phyloP scores from a whole-genome alignment of 2,329 filamentous ascomycete genomes.

The Aschersonia sp. region DNA sequence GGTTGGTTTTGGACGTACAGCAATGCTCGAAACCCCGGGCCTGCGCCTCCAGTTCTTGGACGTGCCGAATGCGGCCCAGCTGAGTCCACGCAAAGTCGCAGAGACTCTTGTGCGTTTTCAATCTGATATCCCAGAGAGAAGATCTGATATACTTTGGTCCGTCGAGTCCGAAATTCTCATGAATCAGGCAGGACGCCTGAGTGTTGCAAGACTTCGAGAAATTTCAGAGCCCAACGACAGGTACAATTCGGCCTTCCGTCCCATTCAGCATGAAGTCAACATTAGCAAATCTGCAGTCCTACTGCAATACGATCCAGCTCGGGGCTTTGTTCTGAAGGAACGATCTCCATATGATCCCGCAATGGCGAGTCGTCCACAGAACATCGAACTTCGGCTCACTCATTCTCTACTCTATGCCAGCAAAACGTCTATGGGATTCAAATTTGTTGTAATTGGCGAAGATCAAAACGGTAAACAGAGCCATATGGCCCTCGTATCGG shows the following conservation, averaged over 20 bases:
- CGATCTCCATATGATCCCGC: too few species aligned
- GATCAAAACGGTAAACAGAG: background rate
- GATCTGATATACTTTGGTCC: background rate
- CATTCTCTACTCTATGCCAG: too few species aligned
- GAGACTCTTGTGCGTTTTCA: background rate
- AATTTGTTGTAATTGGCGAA: background rate
- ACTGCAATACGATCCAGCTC: too few species aligned
- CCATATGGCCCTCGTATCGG: background rate
- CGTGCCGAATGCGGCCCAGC: background rate
- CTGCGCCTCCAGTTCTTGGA: slow-evolving; percentile 2
- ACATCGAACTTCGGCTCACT: too few species aligned
- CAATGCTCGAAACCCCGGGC: background rate
- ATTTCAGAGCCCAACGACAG: background rate
- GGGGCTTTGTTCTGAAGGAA: background rate
- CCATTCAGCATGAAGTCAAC: background rate
- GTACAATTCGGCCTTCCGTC: background rate
- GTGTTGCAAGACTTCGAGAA: background rate
- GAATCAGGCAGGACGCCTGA: background rate
- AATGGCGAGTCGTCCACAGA: too few species aligned
- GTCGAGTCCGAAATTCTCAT: slow-evolving; percentile 1
- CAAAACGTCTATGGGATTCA: background rate
- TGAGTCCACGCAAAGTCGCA: background rate
- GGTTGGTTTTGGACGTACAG: slow-evolving; percentile 1
- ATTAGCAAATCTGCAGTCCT: background rate
- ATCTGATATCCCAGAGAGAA: background rate